Conservation (phyloP, 441 rosid species). For the Corymbia citriodora region DNA sequence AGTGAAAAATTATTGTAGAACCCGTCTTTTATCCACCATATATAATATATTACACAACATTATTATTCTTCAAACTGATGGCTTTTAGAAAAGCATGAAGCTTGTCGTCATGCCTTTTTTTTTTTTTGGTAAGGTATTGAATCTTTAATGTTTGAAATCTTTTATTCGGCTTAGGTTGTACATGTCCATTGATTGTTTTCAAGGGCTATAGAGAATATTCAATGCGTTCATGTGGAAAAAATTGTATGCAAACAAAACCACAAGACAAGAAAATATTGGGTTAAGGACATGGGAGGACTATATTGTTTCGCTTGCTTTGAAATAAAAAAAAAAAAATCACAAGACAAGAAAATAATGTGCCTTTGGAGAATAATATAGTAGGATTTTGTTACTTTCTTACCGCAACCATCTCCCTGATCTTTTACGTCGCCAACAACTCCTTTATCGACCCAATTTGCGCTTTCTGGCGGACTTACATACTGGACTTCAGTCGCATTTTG, state of each 20-base stretch:
- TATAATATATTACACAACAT: not conserved
- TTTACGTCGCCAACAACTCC: not conserved
- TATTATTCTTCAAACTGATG: not conserved
- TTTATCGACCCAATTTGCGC: not conserved
- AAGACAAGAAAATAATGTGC: not conserved
- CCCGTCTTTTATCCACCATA: not conserved
- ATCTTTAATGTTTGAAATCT: not conserved
- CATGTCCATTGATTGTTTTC: not conserved
- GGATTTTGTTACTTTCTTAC: not conserved
- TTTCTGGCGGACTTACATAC: too few relatives aligned
- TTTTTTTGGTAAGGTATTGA: too few relatives aligned
- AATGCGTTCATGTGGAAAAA: not conserved
- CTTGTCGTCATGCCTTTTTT: too few relatives aligned
- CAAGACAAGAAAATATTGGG: not conserved
- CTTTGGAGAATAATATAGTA: not conserved
- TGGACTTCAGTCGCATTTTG: conserved; percentile 10
- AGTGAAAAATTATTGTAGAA: not conserved
- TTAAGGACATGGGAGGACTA: not conserved
- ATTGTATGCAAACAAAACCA: not conserved
- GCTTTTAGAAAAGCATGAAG: too few relatives aligned
- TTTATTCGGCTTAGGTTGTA: not conserved
- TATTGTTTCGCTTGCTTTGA: not conserved
- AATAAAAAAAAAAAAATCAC: not conserved
- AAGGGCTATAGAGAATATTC: not conserved
- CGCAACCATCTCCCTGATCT: not conserved